phyloP scores from a whole-genome alignment of 495 filamentous ascomycete species.

The Cairneyella variabilis region DNA sequence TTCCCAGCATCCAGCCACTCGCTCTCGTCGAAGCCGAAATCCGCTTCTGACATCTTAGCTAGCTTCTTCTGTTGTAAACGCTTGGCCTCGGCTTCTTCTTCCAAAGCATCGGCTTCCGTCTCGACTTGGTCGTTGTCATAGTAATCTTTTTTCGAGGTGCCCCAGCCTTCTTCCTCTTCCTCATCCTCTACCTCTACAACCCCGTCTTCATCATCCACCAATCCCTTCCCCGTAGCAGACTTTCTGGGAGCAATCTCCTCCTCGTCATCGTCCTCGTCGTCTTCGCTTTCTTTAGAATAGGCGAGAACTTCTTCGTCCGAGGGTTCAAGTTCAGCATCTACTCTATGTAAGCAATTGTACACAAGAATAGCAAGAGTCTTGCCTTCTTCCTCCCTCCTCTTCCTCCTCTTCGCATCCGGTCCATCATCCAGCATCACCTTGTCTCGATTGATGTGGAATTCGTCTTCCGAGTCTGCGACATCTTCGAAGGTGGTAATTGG shows the following conservation, averaged over 20 bases:
- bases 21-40: constrained; percentile 86
- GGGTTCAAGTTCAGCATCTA: constrained; percentile 50
- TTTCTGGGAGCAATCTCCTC: constrained; percentile 32
- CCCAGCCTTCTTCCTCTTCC: constrained; percentile 72
- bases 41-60: constrained; percentile 77
- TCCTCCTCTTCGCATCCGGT: constrained; percentile 70
- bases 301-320: constrained; percentile 89
- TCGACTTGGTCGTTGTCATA: constrained; percentile 89
- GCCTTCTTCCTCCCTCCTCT: constrained; percentile 63
- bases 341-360: not conserved
- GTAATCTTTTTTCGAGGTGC: constrained; percentile 81
- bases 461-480: constrained; percentile 89
- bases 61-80: constrained; percentile 86
- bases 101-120: constrained; percentile 85
- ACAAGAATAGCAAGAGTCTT: not conserved
- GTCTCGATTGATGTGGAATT: constrained; percentile 80
- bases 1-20: constrained; percentile 61
- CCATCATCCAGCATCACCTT: constrained; percentile 79
- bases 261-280: constrained; percentile 42
- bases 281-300: constrained; percentile 53
- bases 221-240: constrained; percentile 10
- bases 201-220: constrained; percentile 27
- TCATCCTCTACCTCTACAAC: constrained; percentile 51
- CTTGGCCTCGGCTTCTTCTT: constrained; percentile 86
- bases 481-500: constrained; percentile 70